These are phyloP conservation scores for Cordyceps sp. DNA, from an alignment of 2,329 filamentous ascomycete genomes.

Conservation along the genomic window DNA sequence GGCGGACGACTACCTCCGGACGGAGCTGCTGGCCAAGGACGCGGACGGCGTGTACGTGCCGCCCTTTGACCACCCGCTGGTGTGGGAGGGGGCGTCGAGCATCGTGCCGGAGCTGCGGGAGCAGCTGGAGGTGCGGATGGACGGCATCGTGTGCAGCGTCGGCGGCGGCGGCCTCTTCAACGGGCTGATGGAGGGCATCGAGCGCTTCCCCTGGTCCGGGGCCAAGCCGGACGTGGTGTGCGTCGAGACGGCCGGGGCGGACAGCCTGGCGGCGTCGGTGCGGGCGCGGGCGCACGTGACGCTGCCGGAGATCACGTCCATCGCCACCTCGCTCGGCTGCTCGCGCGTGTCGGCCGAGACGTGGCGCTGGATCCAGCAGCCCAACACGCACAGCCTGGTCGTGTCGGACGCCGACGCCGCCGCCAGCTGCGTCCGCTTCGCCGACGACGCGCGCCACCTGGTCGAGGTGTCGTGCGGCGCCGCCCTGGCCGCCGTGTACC, in stretches of 20 bases:
- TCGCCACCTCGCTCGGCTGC: slow-evolving; percentile 62
- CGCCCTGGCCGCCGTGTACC: slow-evolving; percentile 53
- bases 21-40: slow-evolving; percentile 36
- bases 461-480: slow-evolving; percentile 81
- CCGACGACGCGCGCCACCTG: slow-evolving; percentile 65
- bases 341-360: slow-evolving; percentile 50
- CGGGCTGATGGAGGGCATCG: slow-evolving; percentile 56
- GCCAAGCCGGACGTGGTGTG: slow-evolving; percentile 41
- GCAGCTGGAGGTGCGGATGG: slow-evolving; percentile 30
- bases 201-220: slow-evolving; percentile 21
- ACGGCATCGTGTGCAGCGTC: slow-evolving; percentile 61
- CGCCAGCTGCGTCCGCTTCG: slow-evolving; percentile 56
- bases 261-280: slow-evolving; percentile 50
- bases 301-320: slow-evolving; percentile 54
- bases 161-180: slow-evolving; percentile 70
- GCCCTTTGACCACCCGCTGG: slow-evolving; percentile 51
- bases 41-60: slow-evolving; percentile 44
- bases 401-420: slow-evolving; percentile 51
- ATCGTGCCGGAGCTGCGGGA: slow-evolving; percentile 34
- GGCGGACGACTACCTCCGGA: slow-evolving; percentile 50
- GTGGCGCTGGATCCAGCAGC: slow-evolving; percentile 43
- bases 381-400: slow-evolving; percentile 19
- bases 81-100: slow-evolving; percentile 49
- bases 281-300: slow-evolving; percentile 39
- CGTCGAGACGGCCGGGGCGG: slow-evolving; percentile 60